phyloP scores from a whole-genome alignment of 208 protist species.

The Crithidia thermophila region DNA sequence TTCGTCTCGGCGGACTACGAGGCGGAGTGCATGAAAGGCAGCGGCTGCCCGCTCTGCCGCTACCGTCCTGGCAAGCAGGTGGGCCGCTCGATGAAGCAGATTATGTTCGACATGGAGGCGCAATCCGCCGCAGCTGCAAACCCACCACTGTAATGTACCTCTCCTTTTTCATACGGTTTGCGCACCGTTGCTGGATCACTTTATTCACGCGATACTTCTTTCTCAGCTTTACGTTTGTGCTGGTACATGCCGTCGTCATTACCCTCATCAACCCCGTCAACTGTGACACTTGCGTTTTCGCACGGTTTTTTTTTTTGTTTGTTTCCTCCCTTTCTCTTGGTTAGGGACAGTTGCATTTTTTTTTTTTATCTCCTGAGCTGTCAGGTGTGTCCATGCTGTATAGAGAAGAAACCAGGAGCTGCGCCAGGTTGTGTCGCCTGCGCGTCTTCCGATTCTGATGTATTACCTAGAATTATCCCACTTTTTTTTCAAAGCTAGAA shows the following conservation, averaged over 20 bases:
- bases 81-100: constrained; percentile 59
- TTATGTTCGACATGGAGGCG: constrained; percentile 50
- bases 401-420: too few relatives aligned
- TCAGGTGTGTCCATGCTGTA: not conserved
- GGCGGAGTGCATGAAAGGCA: constrained; percentile 86
- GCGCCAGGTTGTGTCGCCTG: too few relatives aligned
- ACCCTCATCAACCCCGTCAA: not conserved
- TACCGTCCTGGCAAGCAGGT: constrained; percentile 69
- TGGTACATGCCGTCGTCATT: not conserved
- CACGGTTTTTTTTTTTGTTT: not conserved
- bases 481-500: too few relatives aligned
- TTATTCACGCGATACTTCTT: too few relatives aligned
- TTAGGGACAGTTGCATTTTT: constrained; percentile 10
- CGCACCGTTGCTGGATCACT: too few relatives aligned
- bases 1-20: constrained; percentile 93
- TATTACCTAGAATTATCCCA: too few relatives aligned
- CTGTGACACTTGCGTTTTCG: not conserved
- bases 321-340: not conserved
- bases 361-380: constrained; percentile 9
- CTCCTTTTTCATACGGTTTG: too few relatives aligned
- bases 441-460: too few relatives aligned
- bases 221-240: not conserved
- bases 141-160: not conserved
- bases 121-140: constrained; percentile 2
- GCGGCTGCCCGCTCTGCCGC: constrained; percentile 90